These are phyloP conservation scores for Coprinopsis sp. DNA, from an alignment of 768 basidiomycete genomes.

Conservation along the genomic window DNA sequence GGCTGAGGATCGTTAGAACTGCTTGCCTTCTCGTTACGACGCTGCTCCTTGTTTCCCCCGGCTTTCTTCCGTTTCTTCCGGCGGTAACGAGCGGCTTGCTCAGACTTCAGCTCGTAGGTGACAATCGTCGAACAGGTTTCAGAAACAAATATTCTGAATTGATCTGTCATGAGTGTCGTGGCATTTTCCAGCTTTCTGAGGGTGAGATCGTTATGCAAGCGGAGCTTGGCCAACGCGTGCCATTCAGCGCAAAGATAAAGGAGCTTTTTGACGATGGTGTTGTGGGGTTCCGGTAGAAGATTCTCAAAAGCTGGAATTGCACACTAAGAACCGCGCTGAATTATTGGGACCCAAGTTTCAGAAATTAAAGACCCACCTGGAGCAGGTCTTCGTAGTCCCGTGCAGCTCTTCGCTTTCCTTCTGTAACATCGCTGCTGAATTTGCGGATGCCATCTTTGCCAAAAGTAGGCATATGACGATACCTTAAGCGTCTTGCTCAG, in stretches of 20 bases:
- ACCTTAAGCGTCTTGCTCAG: slow-evolving; percentile 16
- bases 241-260: slow-evolving; percentile 26
- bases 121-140: slow-evolving; percentile 21
- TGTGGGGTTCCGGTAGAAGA: slow-evolving; percentile 21
- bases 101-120: slow-evolving; percentile 34
- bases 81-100: slow-evolving; percentile 27
- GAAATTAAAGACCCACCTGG: slow-evolving; percentile 21
- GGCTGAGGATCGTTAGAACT: background rate
- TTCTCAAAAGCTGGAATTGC: slow-evolving; percentile 34
- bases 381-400: slow-evolving; percentile 36
- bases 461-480: slow-evolving; percentile 20
- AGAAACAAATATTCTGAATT: slow-evolving; percentile 27
- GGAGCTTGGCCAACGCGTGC: slow-evolving; percentile 32
- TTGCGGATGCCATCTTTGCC: slow-evolving; percentile 23
- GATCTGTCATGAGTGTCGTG: slow-evolving; percentile 24
- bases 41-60: background rate
- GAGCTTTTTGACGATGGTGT: slow-evolving; percentile 17
- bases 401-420: slow-evolving; percentile 28
- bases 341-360: background rate
- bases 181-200: slow-evolving; percentile 20
- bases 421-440: slow-evolving; percentile 26
- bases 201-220: slow-evolving; percentile 25
- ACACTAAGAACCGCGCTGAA: slow-evolving; percentile 21
- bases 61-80: slow-evolving; percentile 4
- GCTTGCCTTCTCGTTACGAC: background rate